phyloP scores from a whole-genome alignment of 1,284 basidiomycete genomes.

The Fomitopsis betulina region DNA sequence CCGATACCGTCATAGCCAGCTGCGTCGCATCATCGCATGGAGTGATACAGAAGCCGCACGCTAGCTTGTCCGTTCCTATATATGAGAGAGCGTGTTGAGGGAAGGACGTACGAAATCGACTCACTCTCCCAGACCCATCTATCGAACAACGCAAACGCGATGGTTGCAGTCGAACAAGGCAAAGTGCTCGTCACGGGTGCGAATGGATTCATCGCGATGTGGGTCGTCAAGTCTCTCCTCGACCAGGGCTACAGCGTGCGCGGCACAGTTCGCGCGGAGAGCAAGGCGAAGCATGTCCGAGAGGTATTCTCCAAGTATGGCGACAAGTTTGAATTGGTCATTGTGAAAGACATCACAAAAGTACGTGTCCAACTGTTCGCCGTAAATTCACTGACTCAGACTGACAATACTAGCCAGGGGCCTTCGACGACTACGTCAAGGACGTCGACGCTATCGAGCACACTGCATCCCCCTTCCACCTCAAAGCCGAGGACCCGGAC shows the following conservation, averaged over 20 bases:
- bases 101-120: too few species aligned
- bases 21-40: too few species aligned
- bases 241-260: slow-evolving; percentile 46
- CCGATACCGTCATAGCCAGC: too few species aligned
- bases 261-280: slow-evolving; percentile 48
- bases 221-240: slow-evolving; percentile 35
- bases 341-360: slow-evolving; percentile 54
- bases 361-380: slow-evolving; percentile 20
- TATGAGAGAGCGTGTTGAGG: background rate
- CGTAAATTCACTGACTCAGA: background rate
- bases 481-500: slow-evolving; percentile 29
- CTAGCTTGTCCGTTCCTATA: background rate
- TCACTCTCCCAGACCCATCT: too few species aligned
- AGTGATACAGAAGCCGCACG: background rate
- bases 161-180: slow-evolving; percentile 26
- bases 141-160: slow-evolving; percentile 4
- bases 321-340: slow-evolving; percentile 44
- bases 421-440: slow-evolving; percentile 38
- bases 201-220: slow-evolving; percentile 38
- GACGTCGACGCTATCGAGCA: slow-evolving; percentile 40
- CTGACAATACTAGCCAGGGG: slow-evolving; percentile 26
- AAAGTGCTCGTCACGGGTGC: slow-evolving; percentile 37
- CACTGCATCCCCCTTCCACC: slow-evolving; percentile 40
- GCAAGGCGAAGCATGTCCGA: slow-evolving; percentile 47
- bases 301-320: slow-evolving; percentile 42